Evolutionary conservation across 164 flowering plant genomes (phyloP).

Genomic region (Saururus chinensis): DNA sequence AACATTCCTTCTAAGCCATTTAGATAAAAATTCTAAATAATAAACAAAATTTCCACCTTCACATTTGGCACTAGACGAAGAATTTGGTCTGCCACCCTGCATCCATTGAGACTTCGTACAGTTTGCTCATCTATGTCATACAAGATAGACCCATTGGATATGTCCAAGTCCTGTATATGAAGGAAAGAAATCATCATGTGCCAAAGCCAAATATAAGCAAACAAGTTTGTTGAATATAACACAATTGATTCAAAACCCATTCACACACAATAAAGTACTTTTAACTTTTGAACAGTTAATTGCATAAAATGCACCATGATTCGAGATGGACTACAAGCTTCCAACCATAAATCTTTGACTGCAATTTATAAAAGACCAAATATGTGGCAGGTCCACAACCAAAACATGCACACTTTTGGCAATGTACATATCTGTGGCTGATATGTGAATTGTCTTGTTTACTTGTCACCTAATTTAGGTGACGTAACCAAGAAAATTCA

Average conservation of each 20-base stretch:
- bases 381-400: not conserved
- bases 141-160: conserved; percentile 33
- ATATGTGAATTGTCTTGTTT: too few species aligned
- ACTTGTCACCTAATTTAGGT: too few species aligned
- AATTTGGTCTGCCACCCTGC: conserved; percentile 46
- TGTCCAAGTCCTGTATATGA: conserved; percentile 30
- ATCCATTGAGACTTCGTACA: conserved; percentile 45
- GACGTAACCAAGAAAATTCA: not conserved
- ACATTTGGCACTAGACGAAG: conserved; percentile 39
- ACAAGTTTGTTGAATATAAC: not conserved
- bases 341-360: too few species aligned
- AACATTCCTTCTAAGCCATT: too few species aligned
- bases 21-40: conserved; percentile 18
- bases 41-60: conserved; percentile 14
- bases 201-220: not conserved
- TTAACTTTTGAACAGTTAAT: too few species aligned
- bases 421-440: too few species aligned
- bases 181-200: not conserved
- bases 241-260: too few species aligned
- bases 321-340: too few species aligned
- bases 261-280: too few species aligned
- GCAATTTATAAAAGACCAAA: too few species aligned
- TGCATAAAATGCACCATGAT: too few species aligned
- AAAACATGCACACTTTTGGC: not conserved
- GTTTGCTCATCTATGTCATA: conserved; percentile 35